Conservation (phyloP, 2,329 filamentous ascomycete species). For the Dendrostoma leiphaemia region DNA sequence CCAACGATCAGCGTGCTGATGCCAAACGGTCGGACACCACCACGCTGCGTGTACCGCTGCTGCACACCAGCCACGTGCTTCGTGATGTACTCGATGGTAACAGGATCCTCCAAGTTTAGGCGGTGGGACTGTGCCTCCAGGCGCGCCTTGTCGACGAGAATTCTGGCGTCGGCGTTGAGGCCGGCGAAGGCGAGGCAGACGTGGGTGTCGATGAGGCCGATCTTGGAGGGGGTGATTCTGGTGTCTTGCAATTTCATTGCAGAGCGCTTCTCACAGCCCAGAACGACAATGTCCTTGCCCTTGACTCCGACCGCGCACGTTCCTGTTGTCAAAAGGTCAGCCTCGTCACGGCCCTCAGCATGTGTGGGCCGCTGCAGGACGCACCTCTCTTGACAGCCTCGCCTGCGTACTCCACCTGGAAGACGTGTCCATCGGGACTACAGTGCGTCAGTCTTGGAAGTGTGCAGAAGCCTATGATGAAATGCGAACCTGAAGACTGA, state of each 20-base stretch:
- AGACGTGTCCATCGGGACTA: slow-evolving; percentile 98
- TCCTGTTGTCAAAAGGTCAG: slow-evolving; percentile 48
- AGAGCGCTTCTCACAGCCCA: slow-evolving; percentile 97
- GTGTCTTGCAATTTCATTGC: slow-evolving; percentile 99
- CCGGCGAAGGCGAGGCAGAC: slow-evolving; percentile 97
- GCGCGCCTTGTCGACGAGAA: slow-evolving; percentile 96
- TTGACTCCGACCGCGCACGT: slow-evolving; percentile 98
- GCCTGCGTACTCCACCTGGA: slow-evolving; percentile 98
- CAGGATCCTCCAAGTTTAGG: slow-evolving; percentile 93
- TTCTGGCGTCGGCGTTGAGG: slow-evolving; percentile 95
- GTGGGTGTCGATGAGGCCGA: slow-evolving; percentile 92
- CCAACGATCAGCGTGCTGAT: slow-evolving; percentile 97
- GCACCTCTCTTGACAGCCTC: slow-evolving; percentile 97
- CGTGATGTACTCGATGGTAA: slow-evolving; percentile 98
- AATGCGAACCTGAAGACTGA: slow-evolving; percentile 75
- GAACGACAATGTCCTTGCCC: slow-evolving; percentile 87
- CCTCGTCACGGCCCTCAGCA: background rate
- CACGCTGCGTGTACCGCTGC: slow-evolving; percentile 98
- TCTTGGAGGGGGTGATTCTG: slow-evolving; percentile 97
- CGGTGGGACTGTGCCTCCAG: slow-evolving; percentile 97
- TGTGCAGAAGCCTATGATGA: no score
- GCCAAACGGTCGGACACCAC: slow-evolving; percentile 96
- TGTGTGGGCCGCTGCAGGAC: slow-evolving; percentile 20
- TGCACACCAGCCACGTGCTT: slow-evolving; percentile 98
- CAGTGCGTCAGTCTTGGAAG: slow-evolving; percentile 11